Percentiles rank a stretch among this genome's conserved stretches.
Evolutionary conservation across 202 grass and related monocot genomes (phyloP).

Genomic region (Sporobolus alterniflorus): DNA sequence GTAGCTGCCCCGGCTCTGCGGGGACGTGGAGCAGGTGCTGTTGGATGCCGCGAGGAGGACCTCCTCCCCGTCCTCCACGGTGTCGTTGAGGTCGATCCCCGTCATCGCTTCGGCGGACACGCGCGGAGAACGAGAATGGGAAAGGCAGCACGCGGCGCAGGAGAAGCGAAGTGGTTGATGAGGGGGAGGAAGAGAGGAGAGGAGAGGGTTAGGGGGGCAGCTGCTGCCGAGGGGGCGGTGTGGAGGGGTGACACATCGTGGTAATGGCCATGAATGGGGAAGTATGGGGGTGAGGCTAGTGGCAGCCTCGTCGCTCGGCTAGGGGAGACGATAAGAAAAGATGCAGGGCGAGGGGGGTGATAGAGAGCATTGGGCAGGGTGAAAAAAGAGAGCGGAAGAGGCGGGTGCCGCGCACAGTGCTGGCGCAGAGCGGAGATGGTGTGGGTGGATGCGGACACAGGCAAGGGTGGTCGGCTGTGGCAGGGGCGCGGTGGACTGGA

Average conservation of each 20-base stretch:
- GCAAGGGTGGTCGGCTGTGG: neutral
- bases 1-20: constrained; percentile 34
- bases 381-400: constrained; percentile 74
- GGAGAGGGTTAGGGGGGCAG: neutral
- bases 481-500: neutral
- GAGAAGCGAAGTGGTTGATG: constrained; percentile 30
- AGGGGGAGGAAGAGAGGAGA: too few species aligned
- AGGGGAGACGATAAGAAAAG: too few species aligned
- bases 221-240: constrained; percentile 19
- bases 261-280: constrained; percentile 51
- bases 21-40: constrained; percentile 22
- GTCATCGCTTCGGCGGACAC: constrained; percentile 28
- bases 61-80: constrained; percentile 73
- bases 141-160: neutral
- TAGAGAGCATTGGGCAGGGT: neutral
- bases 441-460: neutral
- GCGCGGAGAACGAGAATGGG: constrained; percentile 21
- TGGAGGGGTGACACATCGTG: constrained; percentile 47
- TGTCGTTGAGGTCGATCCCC: constrained; percentile 98
- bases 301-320: neutral
- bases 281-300: neutral
- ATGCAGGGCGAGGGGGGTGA: neutral
- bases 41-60: neutral
- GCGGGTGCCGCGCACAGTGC: constrained; percentile 56
- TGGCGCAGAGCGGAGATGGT: constrained; percentile 17